Evolutionary conservation across 148 eudicot species (phyloP).

Genomic region (Pharnaceum exiguum): DNA sequence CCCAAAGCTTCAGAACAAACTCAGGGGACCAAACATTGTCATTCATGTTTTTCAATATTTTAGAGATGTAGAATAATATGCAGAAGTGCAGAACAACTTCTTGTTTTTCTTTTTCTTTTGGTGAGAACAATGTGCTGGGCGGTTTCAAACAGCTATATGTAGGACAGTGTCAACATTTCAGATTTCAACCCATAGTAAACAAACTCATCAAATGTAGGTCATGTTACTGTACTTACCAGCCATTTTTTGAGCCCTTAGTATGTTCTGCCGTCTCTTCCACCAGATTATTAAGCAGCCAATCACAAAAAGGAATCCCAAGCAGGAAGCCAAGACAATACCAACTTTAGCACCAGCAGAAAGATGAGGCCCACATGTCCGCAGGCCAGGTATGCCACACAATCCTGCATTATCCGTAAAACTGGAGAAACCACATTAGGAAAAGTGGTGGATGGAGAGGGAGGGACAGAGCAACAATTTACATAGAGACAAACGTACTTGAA

Average conservation of each 20-base stretch:
- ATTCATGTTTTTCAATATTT: too few species aligned
- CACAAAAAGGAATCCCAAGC: constrained; percentile 36
- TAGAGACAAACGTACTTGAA: constrained; percentile 64
- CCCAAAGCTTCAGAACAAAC: too few species aligned
- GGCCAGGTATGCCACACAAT: constrained; percentile 93
- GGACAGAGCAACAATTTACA: neutral
- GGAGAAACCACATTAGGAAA: constrained; percentile 12
- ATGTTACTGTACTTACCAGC: constrained; percentile 47
- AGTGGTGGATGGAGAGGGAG: neutral
- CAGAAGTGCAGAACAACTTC: too few species aligned
- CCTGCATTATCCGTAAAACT: constrained; percentile 94
- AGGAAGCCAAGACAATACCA: constrained; percentile 59
- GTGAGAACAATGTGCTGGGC: too few species aligned
- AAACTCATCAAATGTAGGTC: neutral
- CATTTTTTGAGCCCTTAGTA: constrained; percentile 82
- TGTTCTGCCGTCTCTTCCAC: constrained; percentile 97
- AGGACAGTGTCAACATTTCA: too few species aligned
- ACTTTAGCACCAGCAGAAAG: constrained; percentile 80
- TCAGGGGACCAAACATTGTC: too few species aligned
- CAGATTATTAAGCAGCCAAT: constrained; percentile 56
- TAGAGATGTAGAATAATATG: too few species aligned
- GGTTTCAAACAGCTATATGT: too few species aligned
- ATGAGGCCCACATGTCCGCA: constrained; percentile 84
- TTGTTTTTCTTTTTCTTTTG: too few species aligned
- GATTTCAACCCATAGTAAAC: too few species aligned